Conservation (phyloP, 2,329 filamentous ascomycete genomes). For the Colletotrichum sansevieriae region DNA sequence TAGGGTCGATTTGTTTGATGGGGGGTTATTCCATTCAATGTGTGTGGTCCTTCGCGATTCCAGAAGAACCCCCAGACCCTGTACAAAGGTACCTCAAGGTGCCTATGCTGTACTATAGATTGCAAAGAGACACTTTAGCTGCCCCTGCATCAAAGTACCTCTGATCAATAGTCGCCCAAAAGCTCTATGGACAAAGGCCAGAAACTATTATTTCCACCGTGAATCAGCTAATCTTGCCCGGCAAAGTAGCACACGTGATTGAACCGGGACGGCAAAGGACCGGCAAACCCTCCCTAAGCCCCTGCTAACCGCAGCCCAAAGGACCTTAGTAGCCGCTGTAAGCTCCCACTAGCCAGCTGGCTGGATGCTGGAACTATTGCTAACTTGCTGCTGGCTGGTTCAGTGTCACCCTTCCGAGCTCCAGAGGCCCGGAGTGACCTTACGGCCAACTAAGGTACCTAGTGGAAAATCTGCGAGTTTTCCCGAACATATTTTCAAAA, state of each 20-base stretch:
- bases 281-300: slow-evolving; percentile 33
- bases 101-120: neutral
- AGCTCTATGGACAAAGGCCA: neutral
- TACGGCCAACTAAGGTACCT: slow-evolving; percentile 15
- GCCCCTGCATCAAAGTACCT: slow-evolving; percentile 20
- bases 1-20: slow-evolving; percentile 30
- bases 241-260: slow-evolving; percentile 38
- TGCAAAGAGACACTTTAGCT: slow-evolving; percentile 13
- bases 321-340: slow-evolving; percentile 16
- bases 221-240: slow-evolving; percentile 21
- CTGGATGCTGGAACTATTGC: neutral
- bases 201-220: slow-evolving; percentile 28
- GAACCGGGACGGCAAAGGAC: slow-evolving; percentile 35
- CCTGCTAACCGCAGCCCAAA: neutral
- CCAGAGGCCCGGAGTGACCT: slow-evolving; percentile 39
- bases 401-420: slow-evolving; percentile 50
- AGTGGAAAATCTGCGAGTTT: slow-evolving; percentile 62
- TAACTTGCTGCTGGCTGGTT: slow-evolving; percentile 7
- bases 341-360: slow-evolving; percentile 27
- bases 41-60: slow-evolving; percentile 36
- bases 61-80: slow-evolving; percentile 26
- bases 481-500: slow-evolving; percentile 59
- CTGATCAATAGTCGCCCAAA: slow-evolving; percentile 5
- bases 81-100: slow-evolving; percentile 19
- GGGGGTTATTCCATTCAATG: slow-evolving; percentile 33